Conservation (phyloP, 2,329 filamentous ascomycete species). For the Torrubiellomyces zombiae region DNA sequence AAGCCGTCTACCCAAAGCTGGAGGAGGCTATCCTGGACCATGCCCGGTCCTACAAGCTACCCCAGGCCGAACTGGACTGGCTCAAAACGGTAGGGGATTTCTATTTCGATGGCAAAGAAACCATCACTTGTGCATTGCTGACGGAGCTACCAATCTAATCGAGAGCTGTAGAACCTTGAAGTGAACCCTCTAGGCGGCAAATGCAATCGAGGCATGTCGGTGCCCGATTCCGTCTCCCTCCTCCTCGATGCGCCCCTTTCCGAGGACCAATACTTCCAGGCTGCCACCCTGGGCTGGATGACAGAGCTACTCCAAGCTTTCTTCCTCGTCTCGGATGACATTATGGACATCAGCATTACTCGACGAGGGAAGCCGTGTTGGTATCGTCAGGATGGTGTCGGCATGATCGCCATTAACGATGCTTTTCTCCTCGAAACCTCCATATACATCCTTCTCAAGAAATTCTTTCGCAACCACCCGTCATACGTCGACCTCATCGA, state of each 20-base stretch:
- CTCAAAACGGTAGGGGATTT: constrained; percentile 50
- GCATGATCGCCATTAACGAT: constrained; percentile 97
- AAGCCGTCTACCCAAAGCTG: constrained; percentile 75
- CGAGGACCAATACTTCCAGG: constrained; percentile 72
- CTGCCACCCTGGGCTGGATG: constrained; percentile 87
- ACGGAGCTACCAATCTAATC: not conserved
- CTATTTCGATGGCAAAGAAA: not conserved
- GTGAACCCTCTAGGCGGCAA: constrained; percentile 87
- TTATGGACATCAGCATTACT: constrained; percentile 94
- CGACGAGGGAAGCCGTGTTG: constrained; percentile 90
- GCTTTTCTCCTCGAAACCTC: constrained; percentile 83
- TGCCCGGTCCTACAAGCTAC: constrained; percentile 68
- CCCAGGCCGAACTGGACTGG: constrained; percentile 68
- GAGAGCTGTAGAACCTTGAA: constrained; percentile 53
- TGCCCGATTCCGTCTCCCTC: constrained; percentile 75
- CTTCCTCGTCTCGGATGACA: constrained; percentile 96
- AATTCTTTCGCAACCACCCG: constrained; percentile 78
- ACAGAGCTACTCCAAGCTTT: constrained; percentile 97
- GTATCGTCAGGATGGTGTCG: constrained; percentile 80
- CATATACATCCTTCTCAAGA: constrained; percentile 86
- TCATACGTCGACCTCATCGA: constrained; percentile 84
- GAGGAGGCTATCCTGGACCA: constrained; percentile 67
- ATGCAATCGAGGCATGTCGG: constrained; percentile 97
- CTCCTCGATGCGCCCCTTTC: constrained; percentile 56
- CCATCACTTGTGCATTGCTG: too few species aligned